These are phyloP conservation scores for Orobanche coerulescens DNA, from an alignment of 257 asterid genomes.

Conservation along the genomic window DNA sequence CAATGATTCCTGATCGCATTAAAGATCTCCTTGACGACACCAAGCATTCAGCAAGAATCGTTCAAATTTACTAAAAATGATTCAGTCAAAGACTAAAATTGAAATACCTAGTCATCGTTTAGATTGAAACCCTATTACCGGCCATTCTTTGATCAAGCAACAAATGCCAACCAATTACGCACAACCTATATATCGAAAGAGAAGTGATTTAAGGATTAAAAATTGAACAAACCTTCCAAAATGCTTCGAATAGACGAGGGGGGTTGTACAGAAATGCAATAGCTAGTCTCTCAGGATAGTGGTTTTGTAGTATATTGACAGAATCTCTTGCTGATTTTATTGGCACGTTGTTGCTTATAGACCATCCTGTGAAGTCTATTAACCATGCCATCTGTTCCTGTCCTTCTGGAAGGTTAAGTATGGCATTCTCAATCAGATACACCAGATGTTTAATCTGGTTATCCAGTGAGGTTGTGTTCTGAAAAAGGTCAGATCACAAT, in stretches of 20 bases:
- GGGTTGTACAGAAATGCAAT: slow-evolving; percentile 80
- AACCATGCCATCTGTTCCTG: slow-evolving; percentile 96
- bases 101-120: too few species aligned
- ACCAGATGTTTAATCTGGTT: slow-evolving; percentile 84
- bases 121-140: not conserved
- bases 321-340: slow-evolving; percentile 79
- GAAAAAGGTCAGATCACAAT: slow-evolving; percentile 21
- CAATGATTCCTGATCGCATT: too few species aligned
- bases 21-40: too few species aligned
- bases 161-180: not conserved
- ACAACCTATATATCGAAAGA: not conserved
- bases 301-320: slow-evolving; percentile 66
- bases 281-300: slow-evolving; percentile 87
- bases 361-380: slow-evolving; percentile 91
- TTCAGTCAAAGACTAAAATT: too few species aligned
- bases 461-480: slow-evolving; percentile 76
- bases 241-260: slow-evolving; percentile 83
- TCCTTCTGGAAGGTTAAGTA: slow-evolving; percentile 87
- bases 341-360: slow-evolving; percentile 67
- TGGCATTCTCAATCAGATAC: slow-evolving; percentile 82
- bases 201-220: not conserved
- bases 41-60: too few species aligned
- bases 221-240: slow-evolving; percentile 77
- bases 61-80: too few species aligned
- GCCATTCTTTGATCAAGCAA: not conserved